Percentiles rank a stretch among this genome's conserved stretches.
Evolutionary conservation across 208 protist genomes (phyloP).

Genomic region (Acanthamoeba rhysodes): DNA sequence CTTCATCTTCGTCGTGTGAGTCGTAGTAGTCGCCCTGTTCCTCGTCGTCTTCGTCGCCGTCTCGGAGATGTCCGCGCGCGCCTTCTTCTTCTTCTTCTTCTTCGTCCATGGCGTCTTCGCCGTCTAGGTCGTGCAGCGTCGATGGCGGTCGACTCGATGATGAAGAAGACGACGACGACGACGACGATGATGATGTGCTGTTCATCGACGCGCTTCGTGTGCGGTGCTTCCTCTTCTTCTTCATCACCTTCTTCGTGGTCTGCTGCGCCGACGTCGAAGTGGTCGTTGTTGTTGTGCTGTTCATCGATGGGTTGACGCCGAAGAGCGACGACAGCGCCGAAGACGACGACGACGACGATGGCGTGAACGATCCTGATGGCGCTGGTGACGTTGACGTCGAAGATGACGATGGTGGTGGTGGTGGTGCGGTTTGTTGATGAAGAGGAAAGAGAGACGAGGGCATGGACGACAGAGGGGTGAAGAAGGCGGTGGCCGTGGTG

Average conservation of each 20-base stretch:
- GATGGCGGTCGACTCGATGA: background rate
- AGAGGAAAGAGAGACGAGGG: background rate
- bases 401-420: background rate
- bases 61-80: background rate
- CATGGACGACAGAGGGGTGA: background rate
- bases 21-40: background rate
- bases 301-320: background rate
- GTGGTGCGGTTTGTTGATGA: background rate
- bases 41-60: background rate
- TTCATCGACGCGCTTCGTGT: conserved; percentile 20
- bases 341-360: background rate
- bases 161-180: background rate
- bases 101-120: conserved; percentile 20
- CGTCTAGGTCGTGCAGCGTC: background rate
- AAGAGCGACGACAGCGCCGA: background rate
- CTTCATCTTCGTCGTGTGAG: background rate
- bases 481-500: background rate
- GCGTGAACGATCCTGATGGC: background rate
- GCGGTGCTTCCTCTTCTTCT: conserved; percentile 19
- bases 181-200: background rate
- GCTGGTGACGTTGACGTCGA: too few species aligned
- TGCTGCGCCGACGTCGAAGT: too few species aligned
- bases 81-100: background rate
- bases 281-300: background rate
- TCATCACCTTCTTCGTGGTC: background rate